Evolutionary conservation across 495 filamentous ascomycete species (phyloP).

Genomic region (Immersiella caudata): DNA sequence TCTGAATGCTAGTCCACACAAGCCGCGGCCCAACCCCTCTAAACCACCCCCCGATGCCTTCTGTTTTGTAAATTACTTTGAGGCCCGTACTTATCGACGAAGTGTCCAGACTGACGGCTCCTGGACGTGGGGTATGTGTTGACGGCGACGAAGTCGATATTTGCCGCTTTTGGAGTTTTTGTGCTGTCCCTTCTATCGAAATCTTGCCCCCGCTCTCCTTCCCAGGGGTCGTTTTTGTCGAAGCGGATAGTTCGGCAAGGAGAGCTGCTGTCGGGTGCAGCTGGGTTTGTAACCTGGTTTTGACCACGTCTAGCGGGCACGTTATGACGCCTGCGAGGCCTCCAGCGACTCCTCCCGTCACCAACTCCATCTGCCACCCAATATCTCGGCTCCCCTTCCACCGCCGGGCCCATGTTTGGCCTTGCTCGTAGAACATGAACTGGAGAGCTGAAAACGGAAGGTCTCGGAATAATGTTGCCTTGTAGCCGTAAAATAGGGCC

Average conservation of each 20-base stretch:
- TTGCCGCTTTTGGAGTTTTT: constrained; percentile 56
- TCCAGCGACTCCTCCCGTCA: constrained; percentile 89
- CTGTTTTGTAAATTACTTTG: constrained; percentile 81
- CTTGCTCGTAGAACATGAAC: constrained; percentile 98
- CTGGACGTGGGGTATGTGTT: constrained; percentile 73
- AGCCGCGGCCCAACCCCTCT: constrained; percentile 88
- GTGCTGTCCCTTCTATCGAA: constrained; percentile 28
- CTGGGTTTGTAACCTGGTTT: constrained; percentile 96
- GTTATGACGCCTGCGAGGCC: constrained; percentile 93
- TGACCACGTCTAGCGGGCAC: constrained; percentile 95
- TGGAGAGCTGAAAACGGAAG: constrained; percentile 94
- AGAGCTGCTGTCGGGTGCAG: constrained; percentile 54
- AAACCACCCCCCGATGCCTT: constrained; percentile 90
- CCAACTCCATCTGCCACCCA: constrained; percentile 79
- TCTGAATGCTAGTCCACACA: constrained; percentile 98
- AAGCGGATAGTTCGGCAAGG: not conserved
- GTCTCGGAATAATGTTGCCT: constrained; percentile 91
- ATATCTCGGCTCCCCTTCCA: constrained; percentile 74
- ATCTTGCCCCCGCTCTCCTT: constrained; percentile 26
- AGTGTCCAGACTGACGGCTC: constrained; percentile 77
- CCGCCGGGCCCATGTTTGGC: constrained; percentile 74
- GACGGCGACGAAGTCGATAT: constrained; percentile 87
- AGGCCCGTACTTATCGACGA: constrained; percentile 85
- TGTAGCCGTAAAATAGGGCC: constrained; percentile 92
- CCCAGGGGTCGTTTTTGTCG: constrained; percentile 12